A percentile compares a stretch with the other conserved stretches of the same genome.
Conservation (phyloP, 1,139 yeast species). For the Ogataea hybrid region DNA sequence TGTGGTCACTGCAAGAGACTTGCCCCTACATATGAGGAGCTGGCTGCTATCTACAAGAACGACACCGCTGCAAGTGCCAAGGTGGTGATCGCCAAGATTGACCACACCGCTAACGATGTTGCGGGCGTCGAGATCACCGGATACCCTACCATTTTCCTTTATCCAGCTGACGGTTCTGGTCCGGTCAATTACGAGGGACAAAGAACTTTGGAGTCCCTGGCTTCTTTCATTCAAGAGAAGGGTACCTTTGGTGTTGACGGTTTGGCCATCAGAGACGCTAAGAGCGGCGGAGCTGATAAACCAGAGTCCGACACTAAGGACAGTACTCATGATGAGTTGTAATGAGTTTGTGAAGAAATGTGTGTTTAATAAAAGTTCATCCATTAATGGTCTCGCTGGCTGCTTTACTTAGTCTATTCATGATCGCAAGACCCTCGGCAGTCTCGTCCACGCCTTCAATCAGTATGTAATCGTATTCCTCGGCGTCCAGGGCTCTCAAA, state of each 20-base stretch:
- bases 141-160: slow-evolving; percentile 89
- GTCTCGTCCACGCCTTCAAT: too few relatives aligned
- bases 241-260: slow-evolving; percentile 47
- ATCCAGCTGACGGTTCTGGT: slow-evolving; percentile 84
- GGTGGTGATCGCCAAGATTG: slow-evolving; percentile 81
- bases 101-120: slow-evolving; percentile 88
- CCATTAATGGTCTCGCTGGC: too few relatives aligned
- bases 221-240: slow-evolving; percentile 57
- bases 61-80: slow-evolving; percentile 44
- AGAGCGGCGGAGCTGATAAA: slow-evolving; percentile 13
- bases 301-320: slow-evolving; percentile 11
- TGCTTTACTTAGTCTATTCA: too few relatives aligned
- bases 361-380: not conserved
- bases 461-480: too few relatives aligned
- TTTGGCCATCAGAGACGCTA: slow-evolving; percentile 23
- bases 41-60: slow-evolving; percentile 64
- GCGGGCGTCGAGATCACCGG: slow-evolving; percentile 72
- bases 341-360: slow-evolving; percentile 5
- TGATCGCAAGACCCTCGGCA: too few relatives aligned
- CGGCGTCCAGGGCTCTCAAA: slow-evolving; percentile 44
- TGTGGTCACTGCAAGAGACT: slow-evolving; percentile 98
- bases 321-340: slow-evolving; percentile 29
- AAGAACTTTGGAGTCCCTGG: slow-evolving; percentile 74
- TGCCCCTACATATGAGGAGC: slow-evolving; percentile 89
- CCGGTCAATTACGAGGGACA: slow-evolving; percentile 69